Evolutionary conservation across 225 moss, liverwort and hornwort genomes (phyloP).

Genomic region (Pseudoscleropodium purum): DNA sequence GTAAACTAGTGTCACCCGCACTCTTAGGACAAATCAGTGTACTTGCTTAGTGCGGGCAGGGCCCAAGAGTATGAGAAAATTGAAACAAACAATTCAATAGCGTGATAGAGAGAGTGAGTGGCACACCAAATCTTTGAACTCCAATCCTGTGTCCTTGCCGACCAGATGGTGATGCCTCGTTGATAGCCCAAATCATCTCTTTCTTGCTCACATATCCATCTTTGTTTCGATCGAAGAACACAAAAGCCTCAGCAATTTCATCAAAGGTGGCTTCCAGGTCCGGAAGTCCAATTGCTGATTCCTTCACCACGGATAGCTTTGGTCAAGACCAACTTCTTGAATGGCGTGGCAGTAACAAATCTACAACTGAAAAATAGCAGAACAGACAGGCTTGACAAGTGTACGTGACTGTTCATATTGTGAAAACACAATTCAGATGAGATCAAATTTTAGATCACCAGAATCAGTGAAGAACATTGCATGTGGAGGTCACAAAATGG

Average conservation of each 20-base stretch:
- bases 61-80: background rate
- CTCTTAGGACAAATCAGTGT: too few species aligned
- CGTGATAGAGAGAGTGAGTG: background rate
- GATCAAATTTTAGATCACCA: background rate
- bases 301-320: constrained; percentile 14
- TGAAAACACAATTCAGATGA: background rate
- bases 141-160: constrained; percentile 62
- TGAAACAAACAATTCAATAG: background rate
- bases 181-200: constrained; percentile 72
- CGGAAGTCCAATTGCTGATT: constrained; percentile 70
- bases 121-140: constrained; percentile 68
- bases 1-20: background rate
- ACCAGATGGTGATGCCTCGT: constrained; percentile 57
- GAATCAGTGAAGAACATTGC: background rate
- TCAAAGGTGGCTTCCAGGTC: constrained; percentile 87
- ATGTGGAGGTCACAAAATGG: background rate
- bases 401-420: background rate
- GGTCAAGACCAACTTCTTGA: constrained; percentile 39
- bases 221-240: constrained; percentile 72
- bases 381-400: background rate
- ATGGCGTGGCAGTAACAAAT: background rate
- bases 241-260: constrained; percentile 78
- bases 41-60: background rate
- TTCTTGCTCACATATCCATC: constrained; percentile 91
- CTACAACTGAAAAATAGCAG: background rate